Conservation (phyloP, 1,284 basidiomycete species). For the Apiotrichum montevideense region DNA sequence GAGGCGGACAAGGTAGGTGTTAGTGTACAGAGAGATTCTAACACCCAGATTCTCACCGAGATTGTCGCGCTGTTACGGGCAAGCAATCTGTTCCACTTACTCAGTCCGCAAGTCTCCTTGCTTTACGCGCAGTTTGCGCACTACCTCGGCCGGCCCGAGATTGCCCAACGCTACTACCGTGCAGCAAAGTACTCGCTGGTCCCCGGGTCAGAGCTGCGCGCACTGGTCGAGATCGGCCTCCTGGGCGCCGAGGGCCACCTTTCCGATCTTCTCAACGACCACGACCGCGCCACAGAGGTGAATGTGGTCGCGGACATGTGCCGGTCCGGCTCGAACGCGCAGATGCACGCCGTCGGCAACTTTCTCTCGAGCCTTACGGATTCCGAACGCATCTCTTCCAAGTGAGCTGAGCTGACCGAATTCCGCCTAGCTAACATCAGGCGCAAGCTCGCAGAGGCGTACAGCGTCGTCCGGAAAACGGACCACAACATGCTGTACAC, state of each 20-base stretch:
- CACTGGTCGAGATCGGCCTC: constrained; percentile 29
- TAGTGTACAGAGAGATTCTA: not conserved
- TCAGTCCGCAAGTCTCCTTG: constrained; percentile 31
- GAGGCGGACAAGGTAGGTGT: constrained; percentile 24
- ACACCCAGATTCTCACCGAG: constrained; percentile 18
- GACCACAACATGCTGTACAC: constrained; percentile 30
- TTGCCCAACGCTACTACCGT: constrained; percentile 28
- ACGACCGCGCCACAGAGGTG: constrained; percentile 1
- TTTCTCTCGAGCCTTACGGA: constrained; percentile 34
- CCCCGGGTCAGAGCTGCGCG: constrained; percentile 32
- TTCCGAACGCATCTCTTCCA: constrained; percentile 27
- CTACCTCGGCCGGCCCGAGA: constrained; percentile 20
- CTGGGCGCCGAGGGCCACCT: constrained; percentile 21
- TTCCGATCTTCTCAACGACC: constrained; percentile 7
- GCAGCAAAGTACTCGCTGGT: constrained; percentile 23
- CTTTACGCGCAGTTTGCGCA: constrained; percentile 36
- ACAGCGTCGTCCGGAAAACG: constrained; percentile 24
- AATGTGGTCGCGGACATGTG: constrained; percentile 27
- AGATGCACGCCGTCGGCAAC: constrained; percentile 25
- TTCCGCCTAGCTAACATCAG: constrained; percentile 16
- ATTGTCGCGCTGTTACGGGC: constrained; percentile 16
- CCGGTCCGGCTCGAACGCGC: constrained; percentile 26
- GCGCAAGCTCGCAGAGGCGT: constrained; percentile 30
- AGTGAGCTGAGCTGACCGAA: constrained; percentile 23
- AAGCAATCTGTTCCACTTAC: constrained; percentile 19